phyloP scores from a whole-genome alignment of 148 eudicot genomes.

The Silene uniflora region DNA sequence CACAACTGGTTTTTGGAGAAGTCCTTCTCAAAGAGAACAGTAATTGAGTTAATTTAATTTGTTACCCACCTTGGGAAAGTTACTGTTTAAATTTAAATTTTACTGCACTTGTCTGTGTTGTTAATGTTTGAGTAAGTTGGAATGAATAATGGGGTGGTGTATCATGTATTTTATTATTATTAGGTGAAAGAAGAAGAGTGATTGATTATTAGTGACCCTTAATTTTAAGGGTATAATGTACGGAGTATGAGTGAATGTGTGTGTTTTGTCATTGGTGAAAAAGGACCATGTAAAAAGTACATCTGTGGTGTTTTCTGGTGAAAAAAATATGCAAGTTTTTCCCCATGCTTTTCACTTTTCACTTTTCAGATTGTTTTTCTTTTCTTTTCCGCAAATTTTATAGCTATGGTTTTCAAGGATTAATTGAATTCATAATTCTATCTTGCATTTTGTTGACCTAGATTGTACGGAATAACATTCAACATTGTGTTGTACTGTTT shows the following conservation, averaged over 20 bases:
- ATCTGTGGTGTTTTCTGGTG: constrained; percentile 12
- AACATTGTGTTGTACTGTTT: no score
- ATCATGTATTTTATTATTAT: no score
- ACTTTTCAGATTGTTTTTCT: no score
- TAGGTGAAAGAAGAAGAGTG: no score
- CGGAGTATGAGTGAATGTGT: neutral
- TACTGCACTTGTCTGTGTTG: neutral
- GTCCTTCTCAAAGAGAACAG: constrained; percentile 45
- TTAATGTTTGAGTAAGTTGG: neutral
- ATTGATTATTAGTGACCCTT: no score
- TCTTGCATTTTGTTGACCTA: no score
- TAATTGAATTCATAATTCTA: no score
- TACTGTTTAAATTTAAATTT: neutral
- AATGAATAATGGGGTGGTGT: neutral
- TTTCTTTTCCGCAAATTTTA: no score
- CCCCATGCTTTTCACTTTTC: no score
- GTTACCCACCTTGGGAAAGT: neutral
- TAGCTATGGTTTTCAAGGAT: no score
- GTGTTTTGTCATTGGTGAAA: constrained; percentile 12
- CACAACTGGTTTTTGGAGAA: constrained; percentile 72
- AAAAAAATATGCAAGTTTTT: neutral
- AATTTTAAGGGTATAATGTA: no score
- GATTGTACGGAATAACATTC: no score
- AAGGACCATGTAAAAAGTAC: constrained; percentile 11
- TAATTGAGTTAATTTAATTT: neutral